phyloP scores from a whole-genome alignment of 1,284 basidiomycete genomes.

The Trichosporon faecale region DNA sequence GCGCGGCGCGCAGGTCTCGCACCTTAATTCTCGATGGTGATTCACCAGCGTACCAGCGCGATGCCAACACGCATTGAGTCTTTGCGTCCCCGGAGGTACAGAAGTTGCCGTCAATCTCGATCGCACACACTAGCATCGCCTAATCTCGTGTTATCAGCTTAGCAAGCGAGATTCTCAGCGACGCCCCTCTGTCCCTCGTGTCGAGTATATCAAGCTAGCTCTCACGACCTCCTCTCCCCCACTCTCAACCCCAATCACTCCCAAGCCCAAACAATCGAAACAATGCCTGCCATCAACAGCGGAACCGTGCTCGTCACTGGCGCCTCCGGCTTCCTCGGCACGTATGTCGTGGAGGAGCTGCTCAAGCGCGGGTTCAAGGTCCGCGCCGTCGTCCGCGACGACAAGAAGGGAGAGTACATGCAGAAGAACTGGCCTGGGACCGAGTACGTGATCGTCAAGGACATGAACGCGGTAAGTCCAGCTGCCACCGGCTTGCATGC shows the following conservation, averaged over 20 bases:
- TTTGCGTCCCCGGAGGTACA: neutral
- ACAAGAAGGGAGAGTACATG: conserved; percentile 56
- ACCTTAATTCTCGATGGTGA: neutral
- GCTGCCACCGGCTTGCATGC: neutral
- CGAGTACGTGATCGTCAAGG: conserved; percentile 56
- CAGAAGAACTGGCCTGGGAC: conserved; percentile 49
- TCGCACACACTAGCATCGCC: neutral
- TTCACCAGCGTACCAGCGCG: neutral
- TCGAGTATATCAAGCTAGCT: neutral
- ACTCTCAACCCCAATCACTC: neutral
- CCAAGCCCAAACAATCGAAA: neutral
- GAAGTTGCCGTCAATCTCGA: neutral
- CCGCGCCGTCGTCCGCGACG: conserved; percentile 58
- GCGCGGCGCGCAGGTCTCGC: neutral
- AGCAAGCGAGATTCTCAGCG: neutral
- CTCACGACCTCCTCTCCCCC: neutral
- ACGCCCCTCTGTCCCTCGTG: neutral
- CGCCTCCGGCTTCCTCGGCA: conserved; percentile 48
- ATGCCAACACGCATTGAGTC: neutral
- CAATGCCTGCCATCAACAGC: conserved; percentile 53
- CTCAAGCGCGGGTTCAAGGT: conserved; percentile 46
- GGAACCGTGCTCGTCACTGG: conserved; percentile 52
- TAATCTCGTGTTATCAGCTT: neutral
- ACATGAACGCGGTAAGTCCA: conserved; percentile 56
- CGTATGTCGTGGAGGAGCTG: conserved; percentile 27